Evolutionary conservation across 2,329 filamentous ascomycete species (phyloP).

Genomic region (Talaromyces sp.): DNA sequence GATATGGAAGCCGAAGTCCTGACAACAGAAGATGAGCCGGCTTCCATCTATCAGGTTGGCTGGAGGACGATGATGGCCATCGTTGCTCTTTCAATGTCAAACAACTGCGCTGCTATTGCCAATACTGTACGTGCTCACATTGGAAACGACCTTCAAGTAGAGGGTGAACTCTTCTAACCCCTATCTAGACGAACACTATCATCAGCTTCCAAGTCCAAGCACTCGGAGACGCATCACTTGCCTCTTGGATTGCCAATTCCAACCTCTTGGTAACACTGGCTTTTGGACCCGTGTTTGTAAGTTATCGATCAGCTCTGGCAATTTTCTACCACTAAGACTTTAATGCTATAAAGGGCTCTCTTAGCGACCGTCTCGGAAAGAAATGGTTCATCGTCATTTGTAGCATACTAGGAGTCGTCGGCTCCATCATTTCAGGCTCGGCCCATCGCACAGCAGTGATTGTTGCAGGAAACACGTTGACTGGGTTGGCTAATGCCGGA

Average conservation of each 20-base stretch:
- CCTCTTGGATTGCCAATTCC: neutral
- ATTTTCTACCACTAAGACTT: neutral
- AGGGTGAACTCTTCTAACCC: neutral
- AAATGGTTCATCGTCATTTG: neutral
- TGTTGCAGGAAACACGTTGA: slow-evolving; percentile 10
- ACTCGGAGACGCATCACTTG: neutral
- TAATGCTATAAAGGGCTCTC: neutral
- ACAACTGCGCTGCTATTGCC: slow-evolving; percentile 6
- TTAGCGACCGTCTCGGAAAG: neutral
- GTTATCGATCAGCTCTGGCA: neutral
- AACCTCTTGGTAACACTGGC: neutral
- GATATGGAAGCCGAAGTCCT: neutral
- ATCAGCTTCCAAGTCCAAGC: neutral
- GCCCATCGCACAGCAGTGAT: slow-evolving; percentile 3
- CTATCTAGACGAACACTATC: neutral
- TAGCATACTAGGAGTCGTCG: neutral
- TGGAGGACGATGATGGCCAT: slow-evolving; percentile 14
- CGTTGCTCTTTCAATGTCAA: slow-evolving; percentile 3
- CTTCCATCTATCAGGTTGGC: slow-evolving; percentile 10
- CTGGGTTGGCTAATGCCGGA: slow-evolving; percentile 7
- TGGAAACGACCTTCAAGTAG: neutral
- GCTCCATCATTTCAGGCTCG: slow-evolving; percentile 1
- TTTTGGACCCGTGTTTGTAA: neutral
- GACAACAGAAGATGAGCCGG: slow-evolving; percentile 4
- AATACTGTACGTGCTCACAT: neutral